Percentiles rank a stretch among this genome's conserved stretches.
phyloP scores from a whole-genome alignment of 176 grass and related monocot genomes.

The Oryza punctata region DNA sequence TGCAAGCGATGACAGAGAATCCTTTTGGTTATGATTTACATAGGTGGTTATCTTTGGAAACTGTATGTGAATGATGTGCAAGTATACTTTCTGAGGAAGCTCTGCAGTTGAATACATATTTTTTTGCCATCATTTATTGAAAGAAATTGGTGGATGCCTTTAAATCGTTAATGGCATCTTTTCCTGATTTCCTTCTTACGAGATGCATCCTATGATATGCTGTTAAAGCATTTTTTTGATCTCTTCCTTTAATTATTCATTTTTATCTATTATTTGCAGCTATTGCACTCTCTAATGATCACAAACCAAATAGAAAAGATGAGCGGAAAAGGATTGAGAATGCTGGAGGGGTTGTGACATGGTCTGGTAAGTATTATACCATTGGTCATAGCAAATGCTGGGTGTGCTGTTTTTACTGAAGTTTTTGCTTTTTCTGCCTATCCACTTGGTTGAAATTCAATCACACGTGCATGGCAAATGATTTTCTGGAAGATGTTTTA shows the following conservation, averaged over 20 bases:
- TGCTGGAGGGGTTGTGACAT: conserved; percentile 76
- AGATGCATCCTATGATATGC: conserved; percentile 13
- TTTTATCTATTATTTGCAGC: conserved; percentile 41
- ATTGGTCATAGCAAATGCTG: background rate
- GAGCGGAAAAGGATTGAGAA: conserved; percentile 82
- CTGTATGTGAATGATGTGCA: background rate
- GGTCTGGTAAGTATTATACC: conserved; percentile 53
- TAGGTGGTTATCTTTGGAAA: background rate
- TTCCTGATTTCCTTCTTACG: background rate
- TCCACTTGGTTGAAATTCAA: conserved; percentile 32
- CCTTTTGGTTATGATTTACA: background rate
- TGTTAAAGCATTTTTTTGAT: conserved; percentile 21
- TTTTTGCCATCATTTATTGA: background rate
- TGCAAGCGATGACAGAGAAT: background rate
- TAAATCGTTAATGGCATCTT: background rate
- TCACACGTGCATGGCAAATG: background rate
- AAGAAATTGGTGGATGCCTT: background rate
- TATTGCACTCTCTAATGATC: conserved; percentile 84
- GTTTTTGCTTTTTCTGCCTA: background rate
- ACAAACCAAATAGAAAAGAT: conserved; percentile 91
- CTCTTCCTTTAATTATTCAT: background rate
- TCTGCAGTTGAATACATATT: background rate
- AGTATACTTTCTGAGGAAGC: background rate
- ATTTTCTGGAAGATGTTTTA: conserved; percentile 13
- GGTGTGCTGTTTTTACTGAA: background rate